A percentile compares a stretch with the other conserved stretches of the same genome.
These are phyloP conservation scores for Huntiella omanensis DNA, from an alignment of 2,329 filamentous ascomycete genomes.

Conservation along the genomic window DNA sequence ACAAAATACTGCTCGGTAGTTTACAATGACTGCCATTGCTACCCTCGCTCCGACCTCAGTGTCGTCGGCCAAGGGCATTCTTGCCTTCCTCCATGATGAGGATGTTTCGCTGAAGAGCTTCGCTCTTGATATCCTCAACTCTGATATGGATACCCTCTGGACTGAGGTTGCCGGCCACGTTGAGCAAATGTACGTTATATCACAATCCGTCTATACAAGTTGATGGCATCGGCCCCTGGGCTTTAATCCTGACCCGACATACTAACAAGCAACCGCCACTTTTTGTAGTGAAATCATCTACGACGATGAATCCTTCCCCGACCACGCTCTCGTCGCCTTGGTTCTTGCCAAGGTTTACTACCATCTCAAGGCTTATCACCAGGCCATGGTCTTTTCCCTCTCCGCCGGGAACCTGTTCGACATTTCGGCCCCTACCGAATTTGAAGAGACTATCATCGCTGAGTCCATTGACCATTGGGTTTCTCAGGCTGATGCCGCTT, in stretches of 20 bases:
- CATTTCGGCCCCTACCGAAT: slow-evolving; percentile 77
- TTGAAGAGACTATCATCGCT: slow-evolving; percentile 96
- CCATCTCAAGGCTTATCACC: slow-evolving; percentile 94
- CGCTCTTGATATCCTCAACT: slow-evolving; percentile 84
- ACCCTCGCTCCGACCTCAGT: slow-evolving; percentile 54
- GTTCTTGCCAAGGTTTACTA: slow-evolving; percentile 98
- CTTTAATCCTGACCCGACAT: background rate
- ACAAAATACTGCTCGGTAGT: background rate
- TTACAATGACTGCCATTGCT: slow-evolving; percentile 52
- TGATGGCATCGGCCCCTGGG: background rate
- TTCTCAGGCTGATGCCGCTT: slow-evolving; percentile 21
- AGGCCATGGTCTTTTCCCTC: slow-evolving; percentile 96
- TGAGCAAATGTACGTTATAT: slow-evolving; percentile 58
- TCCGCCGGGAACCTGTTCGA: slow-evolving; percentile 91
- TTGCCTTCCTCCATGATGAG: slow-evolving; percentile 89
- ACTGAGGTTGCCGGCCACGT: slow-evolving; percentile 87
- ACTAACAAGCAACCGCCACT: slow-evolving; percentile 8
- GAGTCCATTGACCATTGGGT: slow-evolving; percentile 99
- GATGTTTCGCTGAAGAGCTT: slow-evolving; percentile 89
- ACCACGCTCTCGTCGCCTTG: slow-evolving; percentile 82
- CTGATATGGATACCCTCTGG: slow-evolving; percentile 94
- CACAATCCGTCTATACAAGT: background rate
- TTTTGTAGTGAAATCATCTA: slow-evolving; percentile 72
- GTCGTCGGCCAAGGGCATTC: slow-evolving; percentile 80
- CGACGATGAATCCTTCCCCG: slow-evolving; percentile 86